Base-by-base conservation (phyloP, 352 stramenopile species). In the Phytophthora pisi region DNA sequence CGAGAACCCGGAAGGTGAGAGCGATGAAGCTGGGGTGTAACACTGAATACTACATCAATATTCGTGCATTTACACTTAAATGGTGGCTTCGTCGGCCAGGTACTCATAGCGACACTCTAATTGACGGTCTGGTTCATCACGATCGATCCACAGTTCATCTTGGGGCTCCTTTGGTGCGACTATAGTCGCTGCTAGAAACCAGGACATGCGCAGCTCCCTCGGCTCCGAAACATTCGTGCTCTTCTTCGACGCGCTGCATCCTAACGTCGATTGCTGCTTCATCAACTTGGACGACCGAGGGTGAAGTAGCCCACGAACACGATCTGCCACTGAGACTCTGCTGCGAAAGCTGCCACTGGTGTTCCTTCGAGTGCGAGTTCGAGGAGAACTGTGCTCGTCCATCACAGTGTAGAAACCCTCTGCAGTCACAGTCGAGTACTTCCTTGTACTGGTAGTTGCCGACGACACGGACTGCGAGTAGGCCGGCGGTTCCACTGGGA, bases 1-100 rank as follows among this genome's bases (percentile, higher is more conserved):
- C 56, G 80, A 92, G 7, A 51, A 69, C 9, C 49, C 61, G 15
- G 58, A 77, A 28, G 51, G 43, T 16, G 51, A 50, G 49, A 43
- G 16, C 34, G 16, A 23, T 24, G 45, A 1, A 10, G 20, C 20
- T 31, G 11, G 36, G 5, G 30, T 15, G 20, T 59, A 52, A 66
- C 13, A 34, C 30, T 26, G 23, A 10, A 1, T 7, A 34, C 2
- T 34, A 34, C 28, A 34, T 10, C 11, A 42, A 40, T 16, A n/a
- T 42, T n/a, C 11, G 11, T 54, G 18, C 42, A 55, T 70, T 61
- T 8, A 66, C 51, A 9, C 49, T 69, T 54, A 70, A 45, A 67
- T 67, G 18, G 36, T 45, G 28, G 24, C 61, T 46, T 67, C 50
- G 15, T 70, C 67, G 23, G 43, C 50, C 6, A 74, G 42, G 24